phyloP scores from a whole-genome alignment of 2,329 filamentous ascomycete species.

The Sclerotinia sclerotiorum region DNA sequence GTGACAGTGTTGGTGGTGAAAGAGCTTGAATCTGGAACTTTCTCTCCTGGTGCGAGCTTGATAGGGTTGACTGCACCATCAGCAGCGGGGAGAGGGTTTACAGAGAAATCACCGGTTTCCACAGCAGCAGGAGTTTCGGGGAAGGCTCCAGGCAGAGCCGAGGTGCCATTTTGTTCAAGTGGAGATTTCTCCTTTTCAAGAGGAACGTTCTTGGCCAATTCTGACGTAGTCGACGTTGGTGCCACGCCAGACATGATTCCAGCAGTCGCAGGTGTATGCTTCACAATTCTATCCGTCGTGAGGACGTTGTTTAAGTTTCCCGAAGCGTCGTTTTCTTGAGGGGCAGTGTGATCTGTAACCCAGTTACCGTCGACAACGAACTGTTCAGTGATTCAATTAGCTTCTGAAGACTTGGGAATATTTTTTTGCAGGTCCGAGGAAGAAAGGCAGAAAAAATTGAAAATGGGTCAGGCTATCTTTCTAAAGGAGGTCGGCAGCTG shows the following conservation, averaged over 20 bases:
- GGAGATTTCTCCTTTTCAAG: constrained; percentile 49
- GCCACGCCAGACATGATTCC: constrained; percentile 65
- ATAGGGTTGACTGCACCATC: constrained; percentile 75
- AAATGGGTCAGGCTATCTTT: constrained; percentile 13
- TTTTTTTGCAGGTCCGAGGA: not conserved
- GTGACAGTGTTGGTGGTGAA: constrained; percentile 68
- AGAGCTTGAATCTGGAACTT: constrained; percentile 66
- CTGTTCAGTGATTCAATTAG: constrained; percentile 47
- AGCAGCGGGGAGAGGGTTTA: constrained; percentile 64
- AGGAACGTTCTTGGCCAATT: constrained; percentile 65
- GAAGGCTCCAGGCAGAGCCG: constrained; percentile 64
- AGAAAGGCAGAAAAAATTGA: not conserved
- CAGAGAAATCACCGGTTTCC: constrained; percentile 46
- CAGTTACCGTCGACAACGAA: constrained; percentile 94
- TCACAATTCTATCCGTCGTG: constrained; percentile 66
- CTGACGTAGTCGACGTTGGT: constrained; percentile 70
- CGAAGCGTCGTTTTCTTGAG: constrained; percentile 77
- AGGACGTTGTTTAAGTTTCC: constrained; percentile 95
- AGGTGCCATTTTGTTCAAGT: constrained; percentile 40
- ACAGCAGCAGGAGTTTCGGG: constrained; percentile 66
- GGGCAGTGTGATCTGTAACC: constrained; percentile 77
- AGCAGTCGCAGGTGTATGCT: constrained; percentile 47
- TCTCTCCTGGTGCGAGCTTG: constrained; percentile 74
- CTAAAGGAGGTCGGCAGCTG: constrained; percentile 18
- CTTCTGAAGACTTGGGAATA: not conserved